Evolutionary conservation across 129 eudicot species (phyloP).

Genomic region (Lactuca saligna): DNA sequence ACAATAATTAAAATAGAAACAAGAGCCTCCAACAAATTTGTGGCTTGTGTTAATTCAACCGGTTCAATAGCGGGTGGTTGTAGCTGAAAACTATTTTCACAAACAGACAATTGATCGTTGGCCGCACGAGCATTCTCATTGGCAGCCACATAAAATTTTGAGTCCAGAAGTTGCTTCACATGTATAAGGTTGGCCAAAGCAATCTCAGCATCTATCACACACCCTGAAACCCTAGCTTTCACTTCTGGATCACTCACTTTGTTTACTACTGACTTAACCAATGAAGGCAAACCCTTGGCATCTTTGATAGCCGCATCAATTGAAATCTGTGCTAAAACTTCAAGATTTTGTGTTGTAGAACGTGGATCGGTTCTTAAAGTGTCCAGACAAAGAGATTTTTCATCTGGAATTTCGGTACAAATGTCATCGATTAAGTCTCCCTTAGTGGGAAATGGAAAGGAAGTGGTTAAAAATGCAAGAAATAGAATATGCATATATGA

Average conservation of each 20-base stretch:
- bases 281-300: background rate
- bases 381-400: constrained; percentile 6
- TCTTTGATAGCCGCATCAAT: background rate
- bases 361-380: constrained; percentile 9
- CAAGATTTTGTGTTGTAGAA: background rate
- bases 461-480: constrained; percentile 11
- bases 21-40: background rate
- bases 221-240: constrained; percentile 8
- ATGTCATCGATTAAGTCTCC: constrained; percentile 18
- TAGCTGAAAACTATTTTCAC: constrained; percentile 4
- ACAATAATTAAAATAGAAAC: background rate
- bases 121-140: background rate
- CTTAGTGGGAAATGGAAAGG: background rate
- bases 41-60: constrained; percentile 1
- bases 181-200: background rate
- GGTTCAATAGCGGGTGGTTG: constrained; percentile 2
- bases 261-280: background rate
- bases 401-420: background rate
- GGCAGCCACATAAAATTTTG: background rate
- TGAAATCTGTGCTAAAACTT: background rate
- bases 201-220: background rate
- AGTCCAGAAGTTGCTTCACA: constrained; percentile 9
- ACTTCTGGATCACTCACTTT: background rate
- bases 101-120: background rate
- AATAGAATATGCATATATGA: constrained; percentile 5